Percentiles rank a stretch among this genome's conserved stretches.
These are phyloP conservation scores for Sporothrix protearum DNA, from an alignment of 2,329 filamentous ascomycete genomes.

Conservation along the genomic window DNA sequence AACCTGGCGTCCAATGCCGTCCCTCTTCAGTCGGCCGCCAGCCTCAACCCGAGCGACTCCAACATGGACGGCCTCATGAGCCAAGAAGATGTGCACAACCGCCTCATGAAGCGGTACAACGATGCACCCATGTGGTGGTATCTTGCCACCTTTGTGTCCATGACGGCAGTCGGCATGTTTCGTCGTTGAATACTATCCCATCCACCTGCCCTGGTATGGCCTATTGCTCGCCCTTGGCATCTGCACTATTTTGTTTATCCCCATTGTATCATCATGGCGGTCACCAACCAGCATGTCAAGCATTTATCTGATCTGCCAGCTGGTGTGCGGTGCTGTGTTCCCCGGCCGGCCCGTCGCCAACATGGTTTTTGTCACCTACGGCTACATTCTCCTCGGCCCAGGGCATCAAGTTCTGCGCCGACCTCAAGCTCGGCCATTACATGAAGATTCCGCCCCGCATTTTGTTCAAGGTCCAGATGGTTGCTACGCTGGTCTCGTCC, in stretches of 20 bases:
- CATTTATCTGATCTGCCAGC: slow-evolving; percentile 81
- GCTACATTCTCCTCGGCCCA: slow-evolving; percentile 87
- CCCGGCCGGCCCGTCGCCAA: slow-evolving; percentile 83
- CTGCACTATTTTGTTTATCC: slow-evolving; percentile 78
- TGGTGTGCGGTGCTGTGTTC: slow-evolving; percentile 77
- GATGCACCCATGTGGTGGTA: slow-evolving; percentile 84
- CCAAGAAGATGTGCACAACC: slow-evolving; percentile 77
- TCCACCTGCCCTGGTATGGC: slow-evolving; percentile 84
- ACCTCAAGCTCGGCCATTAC: slow-evolving; percentile 83
- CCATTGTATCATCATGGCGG: slow-evolving; percentile 88
- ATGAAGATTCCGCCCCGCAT: slow-evolving; percentile 83
- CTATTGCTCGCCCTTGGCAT: slow-evolving; percentile 74
- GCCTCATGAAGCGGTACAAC: slow-evolving; percentile 76
- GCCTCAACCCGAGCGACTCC: slow-evolving; percentile 13
- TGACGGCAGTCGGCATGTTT: slow-evolving; percentile 81
- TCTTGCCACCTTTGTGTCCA: slow-evolving; percentile 66
- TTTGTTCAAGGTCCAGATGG: slow-evolving; percentile 73
- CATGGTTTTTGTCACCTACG: slow-evolving; percentile 91
- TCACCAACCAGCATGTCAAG: slow-evolving; percentile 87
- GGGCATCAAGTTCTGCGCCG: slow-evolving; percentile 82
- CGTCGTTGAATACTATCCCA: slow-evolving; percentile 78
- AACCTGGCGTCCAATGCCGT: slow-evolving; percentile 20
- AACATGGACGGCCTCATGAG: slow-evolving; percentile 56
- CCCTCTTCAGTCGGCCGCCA: slow-evolving; percentile 21
- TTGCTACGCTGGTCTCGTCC: slow-evolving; percentile 70